A percentile compares a stretch with the other conserved stretches of the same genome.
phyloP scores from a whole-genome alignment of 768 basidiomycete genomes.

The Boletus speciosus region DNA sequence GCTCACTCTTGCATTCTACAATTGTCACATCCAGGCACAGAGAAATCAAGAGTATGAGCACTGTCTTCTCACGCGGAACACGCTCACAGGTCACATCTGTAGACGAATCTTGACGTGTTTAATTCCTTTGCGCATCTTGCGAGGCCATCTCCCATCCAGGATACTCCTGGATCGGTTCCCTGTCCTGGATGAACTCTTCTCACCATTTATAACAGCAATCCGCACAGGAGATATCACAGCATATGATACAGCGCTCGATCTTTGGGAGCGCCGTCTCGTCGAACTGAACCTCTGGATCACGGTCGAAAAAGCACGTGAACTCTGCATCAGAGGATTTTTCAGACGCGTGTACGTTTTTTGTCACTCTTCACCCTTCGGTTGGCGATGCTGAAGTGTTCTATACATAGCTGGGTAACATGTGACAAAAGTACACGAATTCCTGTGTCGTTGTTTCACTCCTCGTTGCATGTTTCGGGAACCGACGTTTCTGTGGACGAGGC shows the following conservation, averaged over 20 bases:
- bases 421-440: conserved; percentile 77
- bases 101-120: conserved; percentile 92
- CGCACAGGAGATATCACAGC: conserved; percentile 67
- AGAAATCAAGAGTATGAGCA: conserved; percentile 76
- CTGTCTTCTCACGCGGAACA: neutral
- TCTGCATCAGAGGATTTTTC: conserved; percentile 82
- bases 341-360: conserved; percentile 59
- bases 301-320: conserved; percentile 83
- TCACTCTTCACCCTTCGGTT: neutral
- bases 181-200: conserved; percentile 65
- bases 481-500: conserved; percentile 76
- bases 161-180: conserved; percentile 73
- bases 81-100: neutral
- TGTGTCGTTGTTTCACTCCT: conserved; percentile 75
- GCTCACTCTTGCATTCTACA: conserved; percentile 80
- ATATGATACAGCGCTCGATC: conserved; percentile 79
- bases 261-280: conserved; percentile 69
- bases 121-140: conserved; percentile 83
- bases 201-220: conserved; percentile 80
- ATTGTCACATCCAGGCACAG: conserved; percentile 67
- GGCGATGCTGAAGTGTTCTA: conserved; percentile 2
- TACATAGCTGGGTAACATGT: conserved; percentile 70
- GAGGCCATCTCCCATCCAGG: conserved; percentile 78
- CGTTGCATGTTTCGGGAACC: conserved; percentile 66
- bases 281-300: conserved; percentile 84